Evolutionary conservation across 305 asterid species (phyloP), one percentile per base, ranked within the genome.

Genomic region (Rubia tinctorum): DNA sequence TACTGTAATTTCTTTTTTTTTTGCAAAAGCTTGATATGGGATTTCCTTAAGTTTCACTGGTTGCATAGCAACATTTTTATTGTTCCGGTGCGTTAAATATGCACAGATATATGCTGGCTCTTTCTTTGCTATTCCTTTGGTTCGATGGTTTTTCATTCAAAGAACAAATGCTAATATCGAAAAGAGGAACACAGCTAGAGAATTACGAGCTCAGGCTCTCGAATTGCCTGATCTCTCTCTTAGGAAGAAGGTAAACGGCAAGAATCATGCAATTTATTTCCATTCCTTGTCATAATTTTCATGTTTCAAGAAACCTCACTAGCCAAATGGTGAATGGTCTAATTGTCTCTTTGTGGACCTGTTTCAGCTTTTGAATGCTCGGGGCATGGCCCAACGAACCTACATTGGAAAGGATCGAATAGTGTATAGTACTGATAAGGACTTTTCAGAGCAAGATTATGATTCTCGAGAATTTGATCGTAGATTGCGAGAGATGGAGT

Each of bases 91-190:
- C 51, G 63, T 22, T 71, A 42, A n/a, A 71, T n/a, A 74, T 73
- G 71, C 81, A 88, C 95, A 95, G 99, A 80, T 95, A 68, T 95
- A 95, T 72, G 98, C 99, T 74, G 96, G 94, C 75, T 92, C 99
- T 72, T 95, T 95, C 87, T 95, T 95, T 75, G 94, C 91, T 65
- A 95, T 95, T 79, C 99, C 99, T 72, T 71, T 89, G 77, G 43
- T 87, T 75, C 89, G 99, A 73, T 89, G 96, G 98, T 80, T 88
- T 75, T 77, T 86, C 39, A 74, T 92, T 80, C 86, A 76, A 84
- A 88, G 76, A 85, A 85, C 82, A 67, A 95, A 95, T 74, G 86
- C 88, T 45, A 82, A 82, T 76, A 95, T 95, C 76, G 80, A 78
- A 44, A 82, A 83, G 80, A 88, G 97, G 82, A 95, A 95, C 72